phyloP scores from a whole-genome alignment of 306 rosid genomes.

The Casuarina equisetifolia region DNA sequence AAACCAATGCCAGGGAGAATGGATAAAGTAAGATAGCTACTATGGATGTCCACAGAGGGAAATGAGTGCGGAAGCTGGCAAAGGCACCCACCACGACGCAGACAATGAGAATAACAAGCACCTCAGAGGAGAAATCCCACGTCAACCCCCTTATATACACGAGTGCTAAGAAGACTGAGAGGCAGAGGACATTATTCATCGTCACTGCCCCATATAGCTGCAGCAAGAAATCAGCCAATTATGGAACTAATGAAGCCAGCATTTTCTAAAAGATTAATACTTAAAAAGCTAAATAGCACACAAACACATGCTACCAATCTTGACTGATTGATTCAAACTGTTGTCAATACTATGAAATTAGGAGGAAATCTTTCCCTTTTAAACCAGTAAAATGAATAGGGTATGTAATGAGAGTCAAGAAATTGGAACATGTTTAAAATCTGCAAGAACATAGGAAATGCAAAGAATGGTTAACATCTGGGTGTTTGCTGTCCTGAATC shows the following conservation, averaged over 20 bases:
- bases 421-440: no score
- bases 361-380: not conserved
- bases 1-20: constrained; percentile 72
- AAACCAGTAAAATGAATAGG: not conserved
- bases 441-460: not conserved
- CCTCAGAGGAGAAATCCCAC: constrained; percentile 94
- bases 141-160: constrained; percentile 74
- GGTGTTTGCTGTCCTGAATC: not conserved
- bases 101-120: constrained; percentile 74
- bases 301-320: not conserved
- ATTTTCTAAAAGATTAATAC: not conserved
- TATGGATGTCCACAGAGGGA: constrained; percentile 87
- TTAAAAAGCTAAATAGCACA: not conserved
- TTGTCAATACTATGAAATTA: no score
- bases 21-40: constrained; percentile 85
- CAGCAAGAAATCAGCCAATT: constrained; percentile 22
- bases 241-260: not conserved
- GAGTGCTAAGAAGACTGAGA: constrained; percentile 85
- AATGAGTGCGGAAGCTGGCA: constrained; percentile 75
- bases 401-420: no score
- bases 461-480: not conserved
- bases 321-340: not conserved
- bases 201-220: constrained; percentile 93
- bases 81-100: constrained; percentile 73
- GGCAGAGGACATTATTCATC: constrained; percentile 90